phyloP scores from a whole-genome alignment of 768 basidiomycete genomes.

The Neoboletus brunneissimus region DNA sequence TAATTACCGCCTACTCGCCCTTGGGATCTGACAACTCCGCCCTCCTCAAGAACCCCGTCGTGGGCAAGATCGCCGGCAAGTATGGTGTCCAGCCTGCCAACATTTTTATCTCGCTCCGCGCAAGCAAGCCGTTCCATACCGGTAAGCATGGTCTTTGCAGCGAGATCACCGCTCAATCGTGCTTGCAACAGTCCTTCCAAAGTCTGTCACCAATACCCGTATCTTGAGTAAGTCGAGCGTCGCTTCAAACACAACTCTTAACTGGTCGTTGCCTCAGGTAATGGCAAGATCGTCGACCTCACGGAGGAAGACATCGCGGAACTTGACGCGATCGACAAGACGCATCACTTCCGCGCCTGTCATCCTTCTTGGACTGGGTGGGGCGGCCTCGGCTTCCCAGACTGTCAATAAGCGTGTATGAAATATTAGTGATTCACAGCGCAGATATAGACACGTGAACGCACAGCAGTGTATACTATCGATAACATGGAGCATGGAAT shows the following conservation, averaged over 20 bases:
- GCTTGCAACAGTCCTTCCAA: conserved; percentile 52
- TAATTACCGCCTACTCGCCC: conserved; percentile 72
- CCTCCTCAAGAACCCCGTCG: conserved; percentile 54
- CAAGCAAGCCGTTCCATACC: conserved; percentile 56
- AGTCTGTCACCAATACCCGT: conserved; percentile 67
- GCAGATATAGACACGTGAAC: background rate
- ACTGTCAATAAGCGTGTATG: conserved; percentile 33
- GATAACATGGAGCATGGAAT: background rate
- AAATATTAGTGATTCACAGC: background rate
- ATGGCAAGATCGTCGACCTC: conserved; percentile 57
- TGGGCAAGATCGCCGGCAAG: conserved; percentile 58
- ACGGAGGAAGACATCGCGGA: conserved; percentile 55
- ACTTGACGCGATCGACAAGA: conserved; percentile 56
- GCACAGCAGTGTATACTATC: background rate
- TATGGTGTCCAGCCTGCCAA: conserved; percentile 56
- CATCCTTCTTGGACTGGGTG: conserved; percentile 60
- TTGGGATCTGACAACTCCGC: conserved; percentile 69
- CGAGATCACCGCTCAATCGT: background rate
- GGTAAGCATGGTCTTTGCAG: conserved; percentile 29
- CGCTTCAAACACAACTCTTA: background rate
- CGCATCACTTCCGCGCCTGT: conserved; percentile 57
- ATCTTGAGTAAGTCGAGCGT: conserved; percentile 43
- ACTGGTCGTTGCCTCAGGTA: conserved; percentile 33
- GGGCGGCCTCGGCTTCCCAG: conserved; percentile 58
- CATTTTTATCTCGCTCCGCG: conserved; percentile 67